Percentiles rank a stretch among this genome's conserved stretches.
Conservation (phyloP, 164 flowering plant genomes). For the Vitis vinifera region ASM3070453v1 NC_081815.1:2697001-2697500, state of each 20-base stretch:
- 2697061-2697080: no score
- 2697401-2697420: conserved; percentile 38
- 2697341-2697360: conserved; percentile 52
- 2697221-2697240: conserved; percentile 33
- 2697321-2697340: conserved; percentile 35
- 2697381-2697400: conserved; percentile 30
- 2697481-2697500: conserved; percentile 27
- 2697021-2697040: no score
- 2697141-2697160: conserved; percentile 3
- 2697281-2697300: conserved; percentile 51
- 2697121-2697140: conserved; percentile 15
- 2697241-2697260: conserved; percentile 46
- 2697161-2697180: conserved; percentile 39
- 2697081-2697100: no score
- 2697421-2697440: conserved; percentile 51
- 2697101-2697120: not conserved
- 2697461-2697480: conserved; percentile 31
- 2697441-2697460: conserved; percentile 41
- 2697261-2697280: conserved; percentile 33
- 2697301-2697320: conserved; percentile 38
- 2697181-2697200: conserved; percentile 37
- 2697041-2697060: no score
- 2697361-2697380: conserved; percentile 35
- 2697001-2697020: no score
- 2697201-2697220: conserved; percentile 30